A percentile compares a stretch with the other conserved stretches of the same genome.
Conservation (phyloP, 805 yeast species). For the Wickerhamiella vanderwaltii region DNA sequence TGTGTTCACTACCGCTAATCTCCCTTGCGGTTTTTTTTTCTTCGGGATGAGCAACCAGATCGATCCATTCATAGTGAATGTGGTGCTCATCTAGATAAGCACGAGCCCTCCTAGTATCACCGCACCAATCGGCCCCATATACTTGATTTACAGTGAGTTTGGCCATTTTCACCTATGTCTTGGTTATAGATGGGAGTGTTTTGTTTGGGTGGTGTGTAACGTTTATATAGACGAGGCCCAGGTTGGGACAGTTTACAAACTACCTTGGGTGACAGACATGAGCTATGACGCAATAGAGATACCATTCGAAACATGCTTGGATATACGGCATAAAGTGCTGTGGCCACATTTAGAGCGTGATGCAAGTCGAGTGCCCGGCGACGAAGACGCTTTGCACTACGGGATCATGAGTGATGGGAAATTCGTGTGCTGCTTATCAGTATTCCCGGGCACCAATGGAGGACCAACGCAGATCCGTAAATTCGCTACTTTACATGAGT, state of each 20-base stretch:
- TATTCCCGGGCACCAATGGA: neutral
- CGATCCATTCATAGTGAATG: slow-evolving; percentile 18
- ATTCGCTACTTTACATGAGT: neutral
- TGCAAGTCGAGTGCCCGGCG: neutral
- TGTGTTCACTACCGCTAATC: slow-evolving; percentile 17
- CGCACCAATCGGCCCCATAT: slow-evolving; percentile 24
- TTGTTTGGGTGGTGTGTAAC: no score
- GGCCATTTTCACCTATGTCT: neutral
- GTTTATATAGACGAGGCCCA: no score
- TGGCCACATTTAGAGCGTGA: neutral
- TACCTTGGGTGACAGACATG: no score
- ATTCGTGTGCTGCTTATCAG: slow-evolving; percentile 5
- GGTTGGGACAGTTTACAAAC: no score
- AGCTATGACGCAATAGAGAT: neutral
- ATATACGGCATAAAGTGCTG: slow-evolving; percentile 3
- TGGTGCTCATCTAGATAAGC: slow-evolving; percentile 13
- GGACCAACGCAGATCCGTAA: slow-evolving; percentile 2
- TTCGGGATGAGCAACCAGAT: slow-evolving; percentile 19
- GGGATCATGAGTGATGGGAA: neutral
- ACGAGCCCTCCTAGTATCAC: slow-evolving; percentile 21
- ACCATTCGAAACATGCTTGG: slow-evolving; percentile 2
- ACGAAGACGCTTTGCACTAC: slow-evolving; percentile 1
- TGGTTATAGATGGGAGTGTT: no score
- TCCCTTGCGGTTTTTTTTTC: slow-evolving; percentile 15
- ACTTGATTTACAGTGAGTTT: slow-evolving; percentile 9